Conservation (phyloP, 2,329 filamentous ascomycete genomes). For the Beauveria sp. region DNA sequence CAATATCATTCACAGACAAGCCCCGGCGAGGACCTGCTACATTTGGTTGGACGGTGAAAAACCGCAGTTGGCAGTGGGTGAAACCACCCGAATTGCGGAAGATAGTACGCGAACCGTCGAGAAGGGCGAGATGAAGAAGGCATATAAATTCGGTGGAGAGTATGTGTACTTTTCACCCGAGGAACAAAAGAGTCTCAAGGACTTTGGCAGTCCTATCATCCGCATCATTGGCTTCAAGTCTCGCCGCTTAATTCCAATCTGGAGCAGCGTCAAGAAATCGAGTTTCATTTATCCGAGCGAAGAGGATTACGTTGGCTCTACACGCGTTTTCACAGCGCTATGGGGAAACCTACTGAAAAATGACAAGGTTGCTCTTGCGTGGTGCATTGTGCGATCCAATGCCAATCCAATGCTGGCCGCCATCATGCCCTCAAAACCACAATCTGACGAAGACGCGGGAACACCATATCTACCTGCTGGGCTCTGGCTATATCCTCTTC, state of each 20-base stretch:
- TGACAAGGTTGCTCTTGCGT: slow-evolving; percentile 77
- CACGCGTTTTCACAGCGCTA: slow-evolving; percentile 82
- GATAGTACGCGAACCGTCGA: slow-evolving; percentile 71
- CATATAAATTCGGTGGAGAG: slow-evolving; percentile 92
- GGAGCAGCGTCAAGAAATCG: slow-evolving; percentile 80
- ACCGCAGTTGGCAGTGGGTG: slow-evolving; percentile 67
- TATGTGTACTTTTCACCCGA: slow-evolving; percentile 80
- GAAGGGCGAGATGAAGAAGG: slow-evolving; percentile 76
- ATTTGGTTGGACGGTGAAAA: slow-evolving; percentile 84
- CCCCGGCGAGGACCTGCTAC: slow-evolving; percentile 73
- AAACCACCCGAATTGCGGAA: slow-evolving; percentile 68
- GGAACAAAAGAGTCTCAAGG: slow-evolving; percentile 67
- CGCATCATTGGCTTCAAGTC: slow-evolving; percentile 93
- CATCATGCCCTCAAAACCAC: slow-evolving; percentile 67
- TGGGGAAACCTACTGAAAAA: slow-evolving; percentile 78
- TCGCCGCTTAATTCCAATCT: slow-evolving; percentile 62
- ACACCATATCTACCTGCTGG: slow-evolving; percentile 71
- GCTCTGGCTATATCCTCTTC: slow-evolving; percentile 81
- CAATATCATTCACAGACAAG: slow-evolving; percentile 77
- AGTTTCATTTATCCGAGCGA: slow-evolving; percentile 94
- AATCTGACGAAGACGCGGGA: slow-evolving; percentile 54
- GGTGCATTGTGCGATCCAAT: slow-evolving; percentile 80
- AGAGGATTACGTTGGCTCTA: slow-evolving; percentile 81
- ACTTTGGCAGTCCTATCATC: slow-evolving; percentile 76
- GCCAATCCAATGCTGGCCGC: slow-evolving; percentile 73